A percentile compares a stretch with the other conserved stretches of the same genome.
Conservation (phyloP, 331 rosid species). For the Acacia pycnantha region DNA sequence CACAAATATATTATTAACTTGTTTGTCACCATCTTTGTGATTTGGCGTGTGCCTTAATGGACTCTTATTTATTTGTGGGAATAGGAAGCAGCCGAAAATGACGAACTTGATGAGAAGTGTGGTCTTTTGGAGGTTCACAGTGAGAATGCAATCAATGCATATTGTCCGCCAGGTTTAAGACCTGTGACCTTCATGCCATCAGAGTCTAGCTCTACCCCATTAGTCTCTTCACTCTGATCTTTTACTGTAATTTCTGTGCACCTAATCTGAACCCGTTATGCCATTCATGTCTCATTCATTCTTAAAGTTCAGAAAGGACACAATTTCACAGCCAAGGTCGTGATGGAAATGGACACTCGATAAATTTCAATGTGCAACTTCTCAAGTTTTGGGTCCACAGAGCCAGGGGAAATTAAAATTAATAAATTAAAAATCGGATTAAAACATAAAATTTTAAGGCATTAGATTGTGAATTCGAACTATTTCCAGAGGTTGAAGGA, state of each 20-base stretch:
- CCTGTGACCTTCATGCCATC: constrained; percentile 53
- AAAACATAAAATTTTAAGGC: too few relatives aligned
- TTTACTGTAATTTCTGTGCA: background rate
- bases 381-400: background rate
- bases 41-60: background rate
- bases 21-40: background rate
- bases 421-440: too few relatives aligned
- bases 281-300: constrained; percentile 11
- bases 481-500: too few relatives aligned
- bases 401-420: background rate
- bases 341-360: background rate
- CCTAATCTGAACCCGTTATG: background rate
- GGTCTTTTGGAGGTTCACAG: constrained; percentile 51
- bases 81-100: constrained; percentile 79
- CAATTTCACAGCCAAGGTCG: constrained; percentile 1
- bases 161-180: constrained; percentile 64
- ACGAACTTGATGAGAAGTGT: constrained; percentile 57
- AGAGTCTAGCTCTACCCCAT: constrained; percentile 49
- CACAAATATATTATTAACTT: background rate
- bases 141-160: constrained; percentile 66
- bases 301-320: background rate
- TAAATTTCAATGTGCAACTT: background rate
- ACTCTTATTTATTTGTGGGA: background rate
- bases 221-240: constrained; percentile 35
- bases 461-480: too few relatives aligned